Conservation (phyloP, 768 basidiomycete genomes). For the Termitomyces sp. region DNA sequence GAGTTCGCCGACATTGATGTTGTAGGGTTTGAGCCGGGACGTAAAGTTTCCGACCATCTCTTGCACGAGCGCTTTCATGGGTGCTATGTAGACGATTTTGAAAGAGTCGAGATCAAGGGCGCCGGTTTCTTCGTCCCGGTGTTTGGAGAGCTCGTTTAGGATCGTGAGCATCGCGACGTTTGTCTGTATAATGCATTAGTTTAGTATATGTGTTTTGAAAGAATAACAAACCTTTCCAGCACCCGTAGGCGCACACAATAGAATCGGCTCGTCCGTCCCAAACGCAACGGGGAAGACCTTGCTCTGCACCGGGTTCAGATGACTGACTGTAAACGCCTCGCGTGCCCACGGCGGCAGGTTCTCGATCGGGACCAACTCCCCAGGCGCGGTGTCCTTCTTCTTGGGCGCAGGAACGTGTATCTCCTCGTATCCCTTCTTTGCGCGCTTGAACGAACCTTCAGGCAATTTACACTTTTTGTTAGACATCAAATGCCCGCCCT, state of each 20-base stretch:
- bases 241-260: slow-evolving; percentile 97
- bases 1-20: slow-evolving; percentile 89
- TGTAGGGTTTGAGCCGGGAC: slow-evolving; percentile 63
- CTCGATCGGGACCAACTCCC: slow-evolving; percentile 70
- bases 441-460: slow-evolving; percentile 95
- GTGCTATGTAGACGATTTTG: slow-evolving; percentile 97
- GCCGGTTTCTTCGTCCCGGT: slow-evolving; percentile 80
- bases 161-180: slow-evolving; percentile 97
- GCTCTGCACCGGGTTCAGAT: slow-evolving; percentile 90
- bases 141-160: slow-evolving; percentile 85
- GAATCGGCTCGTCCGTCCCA: slow-evolving; percentile 89
- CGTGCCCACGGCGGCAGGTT: slow-evolving; percentile 84
- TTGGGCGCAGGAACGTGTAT: slow-evolving; percentile 96
- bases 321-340: slow-evolving; percentile 79
- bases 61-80: slow-evolving; percentile 99
- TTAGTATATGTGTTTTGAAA: not conserved
- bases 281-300: slow-evolving; percentile 92
- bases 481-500: slow-evolving; percentile 96
- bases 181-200: slow-evolving; percentile 54
- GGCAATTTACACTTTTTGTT: slow-evolving; percentile 99
- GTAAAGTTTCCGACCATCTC: slow-evolving; percentile 98
- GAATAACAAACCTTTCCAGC: slow-evolving; percentile 89
- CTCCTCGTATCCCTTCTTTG: slow-evolving; percentile 96
- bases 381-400: slow-evolving; percentile 58
- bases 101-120: slow-evolving; percentile 83